These are phyloP conservation scores for Candida argentea DNA, from an alignment of 805 yeast species.

Conservation along the genomic window DNA sequence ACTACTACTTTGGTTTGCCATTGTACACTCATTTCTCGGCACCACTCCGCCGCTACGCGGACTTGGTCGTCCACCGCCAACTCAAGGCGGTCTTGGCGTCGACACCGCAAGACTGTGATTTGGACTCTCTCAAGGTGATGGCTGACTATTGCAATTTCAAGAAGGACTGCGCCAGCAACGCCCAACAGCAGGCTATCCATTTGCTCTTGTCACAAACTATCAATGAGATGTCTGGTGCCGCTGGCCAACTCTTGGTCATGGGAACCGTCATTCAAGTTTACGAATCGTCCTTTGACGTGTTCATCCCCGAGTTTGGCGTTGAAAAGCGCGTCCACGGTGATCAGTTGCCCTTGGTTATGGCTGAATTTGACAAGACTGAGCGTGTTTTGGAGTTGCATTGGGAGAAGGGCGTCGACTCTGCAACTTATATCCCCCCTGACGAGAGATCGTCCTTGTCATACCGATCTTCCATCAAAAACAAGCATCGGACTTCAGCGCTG, in stretches of 20 bases:
- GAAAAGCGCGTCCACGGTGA: constrained; percentile 97
- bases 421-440: constrained; percentile 85
- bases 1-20: constrained; percentile 75
- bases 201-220: constrained; percentile 74
- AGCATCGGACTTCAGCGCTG: constrained; percentile 58
- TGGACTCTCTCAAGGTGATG: constrained; percentile 65
- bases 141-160: constrained; percentile 93
- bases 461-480: constrained; percentile 68
- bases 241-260: constrained; percentile 76
- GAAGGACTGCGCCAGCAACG: constrained; percentile 85
- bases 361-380: constrained; percentile 71
- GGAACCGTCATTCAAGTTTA: constrained; percentile 88
- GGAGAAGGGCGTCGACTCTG: constrained; percentile 89
- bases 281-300: constrained; percentile 91
- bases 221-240: constrained; percentile 55
- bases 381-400: constrained; percentile 75
- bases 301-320: constrained; percentile 86
- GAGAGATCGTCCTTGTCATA: constrained; percentile 71
- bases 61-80: constrained; percentile 87
- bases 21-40: constrained; percentile 90
- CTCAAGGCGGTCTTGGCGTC: constrained; percentile 52
- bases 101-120: constrained; percentile 32
- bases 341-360: constrained; percentile 84
- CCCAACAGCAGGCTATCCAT: constrained; percentile 93
- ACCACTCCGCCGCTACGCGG: constrained; percentile 88